phyloP scores from a whole-genome alignment of 1,284 basidiomycete genomes.

The Rhodotorula glutinis region DNA sequence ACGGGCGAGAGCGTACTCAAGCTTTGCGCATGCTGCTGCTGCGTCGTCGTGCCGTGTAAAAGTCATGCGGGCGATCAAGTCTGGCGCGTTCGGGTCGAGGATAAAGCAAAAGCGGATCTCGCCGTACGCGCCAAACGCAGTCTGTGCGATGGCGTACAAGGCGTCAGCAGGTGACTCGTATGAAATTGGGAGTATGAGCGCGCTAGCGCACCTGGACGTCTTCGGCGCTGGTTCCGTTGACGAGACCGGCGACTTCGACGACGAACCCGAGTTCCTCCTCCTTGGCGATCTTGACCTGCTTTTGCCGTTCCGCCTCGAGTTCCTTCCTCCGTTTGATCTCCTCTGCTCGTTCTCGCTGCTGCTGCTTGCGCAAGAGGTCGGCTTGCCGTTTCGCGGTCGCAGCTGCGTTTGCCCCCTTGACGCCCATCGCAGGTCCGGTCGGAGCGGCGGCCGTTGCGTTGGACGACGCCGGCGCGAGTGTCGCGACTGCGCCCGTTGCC shows the following conservation, averaged over 20 bases:
- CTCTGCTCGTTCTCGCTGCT: conserved; percentile 10
- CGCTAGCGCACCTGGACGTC: conserved; percentile 36
- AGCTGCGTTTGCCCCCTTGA: conserved; percentile 13
- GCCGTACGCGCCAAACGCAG: conserved; percentile 39
- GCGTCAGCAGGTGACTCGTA: no score
- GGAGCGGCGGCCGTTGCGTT: neutral
- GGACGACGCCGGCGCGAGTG: neutral
- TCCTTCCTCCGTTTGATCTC: conserved; percentile 4
- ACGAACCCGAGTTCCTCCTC: conserved; percentile 31
- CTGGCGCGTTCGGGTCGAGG: conserved; percentile 14
- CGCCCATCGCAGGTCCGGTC: conserved; percentile 2
- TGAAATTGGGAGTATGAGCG: no score
- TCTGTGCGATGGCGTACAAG: conserved; percentile 7
- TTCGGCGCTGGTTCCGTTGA: conserved; percentile 38
- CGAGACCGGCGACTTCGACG: conserved; percentile 38
- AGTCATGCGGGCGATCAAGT: conserved; percentile 32
- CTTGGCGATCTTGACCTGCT: conserved; percentile 12
- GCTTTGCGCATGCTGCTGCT: conserved; percentile 26
- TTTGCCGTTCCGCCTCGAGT: conserved; percentile 7
- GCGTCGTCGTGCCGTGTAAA: conserved; percentile 32
- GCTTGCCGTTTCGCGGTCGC: neutral
- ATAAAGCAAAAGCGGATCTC: conserved; percentile 35
- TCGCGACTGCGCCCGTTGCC: neutral
- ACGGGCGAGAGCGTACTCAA: conserved; percentile 33
- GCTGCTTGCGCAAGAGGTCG: neutral